Percentiles rank a stretch among this genome's conserved stretches.
Evolutionary conservation across 169 alveolate genomes (phyloP).

Genomic region (Blepharisma undulans): DNA sequence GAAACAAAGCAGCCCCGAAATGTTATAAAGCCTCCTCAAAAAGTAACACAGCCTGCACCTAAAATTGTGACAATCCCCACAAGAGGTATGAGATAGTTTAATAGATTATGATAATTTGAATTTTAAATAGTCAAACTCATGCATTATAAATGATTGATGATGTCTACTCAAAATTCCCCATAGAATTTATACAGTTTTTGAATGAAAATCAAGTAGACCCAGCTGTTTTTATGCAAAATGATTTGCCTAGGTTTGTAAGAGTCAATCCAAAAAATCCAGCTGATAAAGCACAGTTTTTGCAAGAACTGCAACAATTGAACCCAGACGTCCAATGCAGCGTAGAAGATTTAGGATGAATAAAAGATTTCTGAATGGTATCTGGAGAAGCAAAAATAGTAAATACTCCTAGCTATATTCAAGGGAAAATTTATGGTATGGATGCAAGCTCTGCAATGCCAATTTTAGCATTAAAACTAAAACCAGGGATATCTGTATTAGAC

Average conservation of each 20-base stretch:
- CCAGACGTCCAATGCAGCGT: neutral
- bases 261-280: neutral
- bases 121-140: neutral
- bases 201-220: neutral
- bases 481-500: conserved; percentile 37
- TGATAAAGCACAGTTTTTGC: neutral
- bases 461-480: neutral
- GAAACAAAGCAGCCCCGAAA: neutral
- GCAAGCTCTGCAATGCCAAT: neutral
- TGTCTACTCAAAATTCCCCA: neutral
- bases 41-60: neutral
- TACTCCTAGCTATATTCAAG: neutral
- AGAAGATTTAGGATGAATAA: neutral
- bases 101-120: neutral
- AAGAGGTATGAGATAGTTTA: neutral
- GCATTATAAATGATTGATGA: neutral
- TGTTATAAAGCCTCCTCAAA: neutral
- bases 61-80: neutral
- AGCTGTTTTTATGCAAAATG: neutral
- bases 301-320: neutral
- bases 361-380: neutral
- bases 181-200: neutral
- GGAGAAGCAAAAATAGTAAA: neutral
- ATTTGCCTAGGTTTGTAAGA: neutral
- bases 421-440: conserved; percentile 22